Conservation (phyloP, 2,329 filamentous ascomycete genomes). For the Akanthomyces dipterigenus region DNA sequence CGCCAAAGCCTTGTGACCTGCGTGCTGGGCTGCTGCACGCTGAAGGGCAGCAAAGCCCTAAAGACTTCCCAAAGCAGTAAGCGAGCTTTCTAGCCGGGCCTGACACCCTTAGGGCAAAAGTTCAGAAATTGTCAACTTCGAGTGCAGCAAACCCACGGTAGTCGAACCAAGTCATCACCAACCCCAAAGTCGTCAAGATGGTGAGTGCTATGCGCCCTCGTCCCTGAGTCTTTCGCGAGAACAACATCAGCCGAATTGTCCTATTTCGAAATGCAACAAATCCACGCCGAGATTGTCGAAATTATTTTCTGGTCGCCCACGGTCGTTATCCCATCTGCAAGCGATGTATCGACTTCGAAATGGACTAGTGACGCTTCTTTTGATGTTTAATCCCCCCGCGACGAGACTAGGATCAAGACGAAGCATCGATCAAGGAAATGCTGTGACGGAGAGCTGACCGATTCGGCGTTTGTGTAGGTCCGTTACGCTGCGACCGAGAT, state of each 20-base stretch:
- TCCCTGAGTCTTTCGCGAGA: constrained; percentile 11
- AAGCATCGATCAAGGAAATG: neutral
- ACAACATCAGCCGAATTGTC: constrained; percentile 1
- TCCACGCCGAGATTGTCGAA: neutral
- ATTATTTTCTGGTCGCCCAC: neutral
- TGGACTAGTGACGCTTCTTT: neutral
- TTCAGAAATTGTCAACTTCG: constrained; percentile 43
- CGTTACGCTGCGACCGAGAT: constrained; percentile 93
- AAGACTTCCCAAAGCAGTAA: constrained; percentile 34
- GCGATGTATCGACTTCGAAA: constrained; percentile 4
- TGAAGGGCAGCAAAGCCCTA: constrained; percentile 37
- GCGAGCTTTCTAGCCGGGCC: constrained; percentile 35
- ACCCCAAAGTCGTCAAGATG: constrained; percentile 50
- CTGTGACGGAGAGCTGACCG: constrained; percentile 16
- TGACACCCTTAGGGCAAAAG: constrained; percentile 35
- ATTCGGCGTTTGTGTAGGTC: constrained; percentile 51
- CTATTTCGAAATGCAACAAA: constrained; percentile 16
- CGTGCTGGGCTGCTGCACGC: neutral
- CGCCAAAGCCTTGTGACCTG: neutral
- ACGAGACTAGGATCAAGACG: neutral
- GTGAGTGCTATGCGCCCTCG: constrained; percentile 32
- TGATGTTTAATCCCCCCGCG: neutral
- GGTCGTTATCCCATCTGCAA: neutral
- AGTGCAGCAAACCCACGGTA: constrained; percentile 39
- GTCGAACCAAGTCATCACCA: constrained; percentile 45